A percentile compares a stretch with the other conserved stretches of the same genome.
phyloP scores from a whole-genome alignment of 176 grass and related monocot genomes.

The Aegilops sharonensis region DNA sequence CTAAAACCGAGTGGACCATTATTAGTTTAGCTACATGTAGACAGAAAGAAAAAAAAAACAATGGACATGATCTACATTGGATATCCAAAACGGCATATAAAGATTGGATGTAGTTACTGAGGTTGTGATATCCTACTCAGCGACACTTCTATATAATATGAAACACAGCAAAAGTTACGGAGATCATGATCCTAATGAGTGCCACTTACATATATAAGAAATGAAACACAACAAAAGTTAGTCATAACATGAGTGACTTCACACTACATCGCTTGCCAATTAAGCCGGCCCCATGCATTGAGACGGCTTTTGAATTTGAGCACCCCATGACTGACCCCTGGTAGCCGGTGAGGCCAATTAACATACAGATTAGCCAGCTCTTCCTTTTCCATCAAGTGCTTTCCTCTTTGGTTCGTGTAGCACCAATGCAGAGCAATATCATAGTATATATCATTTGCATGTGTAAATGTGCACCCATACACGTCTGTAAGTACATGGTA shows the following conservation, averaged over 20 bases:
- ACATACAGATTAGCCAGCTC: background rate
- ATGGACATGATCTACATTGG: background rate
- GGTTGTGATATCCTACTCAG: background rate
- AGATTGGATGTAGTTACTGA: background rate
- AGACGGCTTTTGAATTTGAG: background rate
- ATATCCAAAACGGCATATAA: background rate
- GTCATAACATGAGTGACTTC: background rate
- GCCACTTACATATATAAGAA: background rate
- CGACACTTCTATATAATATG: background rate
- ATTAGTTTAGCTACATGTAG: too few relatives aligned
- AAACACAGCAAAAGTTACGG: background rate
- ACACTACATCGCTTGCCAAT: background rate
- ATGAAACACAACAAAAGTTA: background rate
- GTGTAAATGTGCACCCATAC: too few relatives aligned
- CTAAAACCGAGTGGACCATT: too few relatives aligned
- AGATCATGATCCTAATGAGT: background rate
- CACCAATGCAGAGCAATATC: too few relatives aligned
- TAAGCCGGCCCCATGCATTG: background rate
- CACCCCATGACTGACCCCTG: background rate
- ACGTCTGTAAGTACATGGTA: too few relatives aligned
- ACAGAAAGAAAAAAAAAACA: background rate
- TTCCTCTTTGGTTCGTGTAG: background rate
- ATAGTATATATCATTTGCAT: too few relatives aligned
- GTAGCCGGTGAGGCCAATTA: background rate
- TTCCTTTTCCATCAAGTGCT: background rate